A percentile compares a stretch with the other conserved stretches of the same genome.
Conservation (phyloP, 371 early-diverging fungal genomes). For the Capniomyces stellatus region DNA sequence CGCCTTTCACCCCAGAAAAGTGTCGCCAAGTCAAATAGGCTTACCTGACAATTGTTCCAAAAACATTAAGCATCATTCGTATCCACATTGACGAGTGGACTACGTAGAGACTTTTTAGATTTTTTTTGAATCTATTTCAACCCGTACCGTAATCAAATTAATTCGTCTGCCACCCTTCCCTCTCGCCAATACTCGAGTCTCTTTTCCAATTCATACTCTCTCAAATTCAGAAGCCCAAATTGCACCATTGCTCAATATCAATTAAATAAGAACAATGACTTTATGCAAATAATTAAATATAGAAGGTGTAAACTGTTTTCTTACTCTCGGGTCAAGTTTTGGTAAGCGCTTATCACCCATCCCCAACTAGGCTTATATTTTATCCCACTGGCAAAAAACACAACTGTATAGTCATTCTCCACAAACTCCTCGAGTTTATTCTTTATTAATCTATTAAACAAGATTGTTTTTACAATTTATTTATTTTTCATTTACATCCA, state of each 20-base stretch:
- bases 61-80: slow-evolving; percentile 39
- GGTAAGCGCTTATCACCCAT: slow-evolving; percentile 73
- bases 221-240: too few species aligned
- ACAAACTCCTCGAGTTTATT: slow-evolving; percentile 32
- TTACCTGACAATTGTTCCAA: slow-evolving; percentile 54
- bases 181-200: too few species aligned
- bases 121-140: slow-evolving; percentile 63
- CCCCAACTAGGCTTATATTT: slow-evolving; percentile 56
- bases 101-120: slow-evolving; percentile 72
- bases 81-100: slow-evolving; percentile 68
- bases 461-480: not conserved
- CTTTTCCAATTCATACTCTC: too few species aligned
- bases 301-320: not conserved
- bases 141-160: too few species aligned
- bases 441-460: slow-evolving; percentile 6
- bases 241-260: too few species aligned
- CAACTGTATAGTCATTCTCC: slow-evolving; percentile 67
- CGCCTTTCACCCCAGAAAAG: too few species aligned
- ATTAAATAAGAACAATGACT: too few species aligned
- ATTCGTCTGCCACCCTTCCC: too few species aligned
- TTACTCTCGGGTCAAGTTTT: slow-evolving; percentile 35
- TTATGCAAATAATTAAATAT: not conserved
- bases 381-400: slow-evolving; percentile 71
- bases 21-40: too few species aligned
- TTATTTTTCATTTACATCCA: slow-evolving; percentile 27